Evolutionary conservation across 371 early-diverging fungal genomes (phyloP), one percentile per base, ranked within the genome.

Genomic region (Dichotomocladium elegans): DNA sequence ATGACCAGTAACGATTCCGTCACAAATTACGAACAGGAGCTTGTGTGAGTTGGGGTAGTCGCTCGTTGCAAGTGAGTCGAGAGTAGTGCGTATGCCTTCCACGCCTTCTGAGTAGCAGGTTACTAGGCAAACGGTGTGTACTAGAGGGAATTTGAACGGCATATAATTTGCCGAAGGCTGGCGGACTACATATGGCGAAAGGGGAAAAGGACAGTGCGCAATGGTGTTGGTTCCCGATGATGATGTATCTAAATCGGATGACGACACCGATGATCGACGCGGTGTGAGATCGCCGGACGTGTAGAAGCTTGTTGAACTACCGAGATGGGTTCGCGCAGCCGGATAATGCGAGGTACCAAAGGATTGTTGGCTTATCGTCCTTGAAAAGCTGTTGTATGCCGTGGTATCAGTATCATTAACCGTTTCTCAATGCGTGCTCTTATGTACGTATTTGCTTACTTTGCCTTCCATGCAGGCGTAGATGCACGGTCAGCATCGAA

Each of bases 41-140:
- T 96, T 96, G 64, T 94, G 88, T 15, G 88, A 84, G 53, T 92
- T 89, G 29, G 90, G 91, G 66, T 94, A 96, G 56, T 95, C 92
- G 6, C 96, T 96, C 5, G 74, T 78, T 34, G 91, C 89, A 44
- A 99, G 82, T 44, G 97, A 96, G 66, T 99, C 96, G 14, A 99
- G 73, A 1, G 99, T 99, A 8, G 86, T 86, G 29, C 92, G 83
- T 26, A 99, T 74, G 2, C 95, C 94, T 30, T 91, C 89, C 61
- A 82, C 83, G 44, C 95, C 90, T 78, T 98, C 98, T 4, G 93
- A 92, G 69, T 98, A 98, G 59, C 91, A 90, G 1, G 96, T 94
- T 4, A 91, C 88, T 22, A 91, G 70, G 41, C 87, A 79, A 53
- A 91, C 77, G 14, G 90, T 87, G 63, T 87, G 86, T 3, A 82